Evolutionary conservation across 768 basidiomycete genomes (phyloP).

Genomic region (Aureoboletus auriporus): DNA sequence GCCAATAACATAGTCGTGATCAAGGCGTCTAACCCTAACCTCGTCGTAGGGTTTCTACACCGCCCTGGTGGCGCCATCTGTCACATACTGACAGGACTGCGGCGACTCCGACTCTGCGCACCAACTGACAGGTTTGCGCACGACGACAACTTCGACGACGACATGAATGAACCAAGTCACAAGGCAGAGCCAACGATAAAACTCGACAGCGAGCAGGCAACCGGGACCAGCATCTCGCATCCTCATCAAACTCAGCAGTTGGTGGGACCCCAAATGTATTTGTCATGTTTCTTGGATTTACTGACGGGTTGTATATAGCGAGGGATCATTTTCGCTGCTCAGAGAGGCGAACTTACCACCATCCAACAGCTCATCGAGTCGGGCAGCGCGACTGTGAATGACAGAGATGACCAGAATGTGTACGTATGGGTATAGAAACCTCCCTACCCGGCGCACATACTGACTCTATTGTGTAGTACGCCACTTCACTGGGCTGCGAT

Average conservation of each 20-base stretch:
- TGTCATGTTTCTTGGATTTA: background rate
- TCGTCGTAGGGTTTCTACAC: constrained; percentile 22
- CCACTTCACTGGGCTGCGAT: constrained; percentile 98
- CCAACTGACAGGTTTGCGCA: constrained; percentile 10
- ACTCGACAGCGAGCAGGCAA: constrained; percentile 25
- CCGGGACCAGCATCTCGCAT: constrained; percentile 24
- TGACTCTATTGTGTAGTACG: constrained; percentile 38
- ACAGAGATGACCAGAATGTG: constrained; percentile 87
- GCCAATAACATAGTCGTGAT: constrained; percentile 17
- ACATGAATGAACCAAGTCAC: constrained; percentile 29
- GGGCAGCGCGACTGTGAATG: constrained; percentile 65
- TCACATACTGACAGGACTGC: background rate
- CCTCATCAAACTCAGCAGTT: constrained; percentile 21
- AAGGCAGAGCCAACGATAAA: constrained; percentile 29
- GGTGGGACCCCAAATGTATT: constrained; percentile 10
- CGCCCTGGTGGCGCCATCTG: constrained; percentile 4
- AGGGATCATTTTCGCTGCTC: constrained; percentile 81
- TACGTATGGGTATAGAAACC: constrained; percentile 12
- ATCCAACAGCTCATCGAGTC: constrained; percentile 67
- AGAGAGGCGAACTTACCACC: constrained; percentile 73
- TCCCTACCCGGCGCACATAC: background rate
- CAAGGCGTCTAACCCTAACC: constrained; percentile 28
- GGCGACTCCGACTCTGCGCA: background rate
- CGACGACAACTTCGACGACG: constrained; percentile 11
- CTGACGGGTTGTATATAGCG: constrained; percentile 22